Evolutionary conservation across 2,329 filamentous ascomycete species (phyloP).

Genomic region (Coniella vitis): DNA sequence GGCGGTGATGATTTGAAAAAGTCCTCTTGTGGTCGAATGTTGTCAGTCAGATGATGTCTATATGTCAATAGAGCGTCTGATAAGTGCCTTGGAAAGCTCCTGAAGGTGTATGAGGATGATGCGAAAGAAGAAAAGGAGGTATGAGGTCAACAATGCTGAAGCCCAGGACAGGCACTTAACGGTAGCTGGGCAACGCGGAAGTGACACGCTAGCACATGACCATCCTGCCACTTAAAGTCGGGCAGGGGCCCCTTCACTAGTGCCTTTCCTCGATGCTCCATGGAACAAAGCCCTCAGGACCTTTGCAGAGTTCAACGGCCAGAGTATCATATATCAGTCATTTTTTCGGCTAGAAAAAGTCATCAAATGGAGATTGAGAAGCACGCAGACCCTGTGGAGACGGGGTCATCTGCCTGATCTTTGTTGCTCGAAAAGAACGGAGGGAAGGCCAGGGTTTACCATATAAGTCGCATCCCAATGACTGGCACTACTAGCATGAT

Average conservation of each 20-base stretch:
- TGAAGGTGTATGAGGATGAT: background rate
- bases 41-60: background rate
- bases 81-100: background rate
- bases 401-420: no score
- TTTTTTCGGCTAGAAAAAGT: no score
- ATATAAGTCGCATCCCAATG: no score
- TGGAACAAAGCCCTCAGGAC: background rate
- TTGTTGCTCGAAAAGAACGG: no score
- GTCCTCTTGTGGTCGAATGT: background rate
- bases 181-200: conserved; percentile 6
- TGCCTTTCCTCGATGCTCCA: background rate
- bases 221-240: background rate
- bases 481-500: no score
- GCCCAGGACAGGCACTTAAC: background rate
- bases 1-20: background rate
- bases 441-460: no score
- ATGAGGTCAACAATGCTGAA: background rate
- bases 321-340: background rate
- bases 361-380: no score
- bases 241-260: background rate
- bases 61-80: background rate
- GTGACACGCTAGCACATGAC: conserved; percentile 6
- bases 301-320: background rate
- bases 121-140: background rate
- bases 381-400: no score